phyloP scores from a whole-genome alignment of 2,329 filamentous ascomycete genomes.

The Scedosporium apiospermum region DNA sequence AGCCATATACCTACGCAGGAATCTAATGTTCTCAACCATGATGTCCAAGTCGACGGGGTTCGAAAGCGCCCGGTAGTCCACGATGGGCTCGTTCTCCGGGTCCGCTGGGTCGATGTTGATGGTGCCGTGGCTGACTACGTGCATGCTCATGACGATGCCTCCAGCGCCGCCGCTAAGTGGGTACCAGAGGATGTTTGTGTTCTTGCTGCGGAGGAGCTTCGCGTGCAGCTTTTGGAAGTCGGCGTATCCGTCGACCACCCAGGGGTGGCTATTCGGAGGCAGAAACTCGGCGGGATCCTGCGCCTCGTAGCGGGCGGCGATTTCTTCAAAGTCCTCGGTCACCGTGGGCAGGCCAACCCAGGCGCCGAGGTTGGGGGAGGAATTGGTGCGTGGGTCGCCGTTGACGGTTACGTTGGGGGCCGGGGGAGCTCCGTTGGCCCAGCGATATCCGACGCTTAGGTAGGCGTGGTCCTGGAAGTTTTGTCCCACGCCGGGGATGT shows the following conservation, averaged over 20 bases:
- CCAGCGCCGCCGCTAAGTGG: slow-evolving; percentile 2
- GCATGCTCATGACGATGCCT: slow-evolving; percentile 10
- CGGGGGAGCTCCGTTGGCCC: slow-evolving; percentile 4
- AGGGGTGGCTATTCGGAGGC: slow-evolving; percentile 9
- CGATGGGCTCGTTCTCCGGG: slow-evolving; percentile 17
- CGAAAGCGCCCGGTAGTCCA: slow-evolving; percentile 17
- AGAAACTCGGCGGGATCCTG: slow-evolving; percentile 16
- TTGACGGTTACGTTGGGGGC: not conserved
- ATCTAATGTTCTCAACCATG: slow-evolving; percentile 16
- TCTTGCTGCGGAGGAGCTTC: slow-evolving; percentile 11
- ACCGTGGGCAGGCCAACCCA: slow-evolving; percentile 15
- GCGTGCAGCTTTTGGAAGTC: slow-evolving; percentile 13
- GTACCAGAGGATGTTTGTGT: slow-evolving; percentile 13
- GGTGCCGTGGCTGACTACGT: slow-evolving; percentile 17
- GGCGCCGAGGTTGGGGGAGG: slow-evolving; percentile 13
- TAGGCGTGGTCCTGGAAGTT: slow-evolving; percentile 29
- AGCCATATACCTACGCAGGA: slow-evolving; percentile 11
- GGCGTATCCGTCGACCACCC: slow-evolving; percentile 13
- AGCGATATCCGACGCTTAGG: slow-evolving; percentile 14
- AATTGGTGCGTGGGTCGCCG: slow-evolving; percentile 2
- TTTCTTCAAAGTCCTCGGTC: slow-evolving; percentile 12
- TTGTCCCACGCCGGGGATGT: slow-evolving; percentile 34
- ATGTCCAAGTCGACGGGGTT: slow-evolving; percentile 19
- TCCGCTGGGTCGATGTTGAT: slow-evolving; percentile 21
- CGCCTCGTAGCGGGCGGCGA: slow-evolving; percentile 12